phyloP scores from a whole-genome alignment of 129 eudicot species.

The Dittrichia graveolens region DNA sequence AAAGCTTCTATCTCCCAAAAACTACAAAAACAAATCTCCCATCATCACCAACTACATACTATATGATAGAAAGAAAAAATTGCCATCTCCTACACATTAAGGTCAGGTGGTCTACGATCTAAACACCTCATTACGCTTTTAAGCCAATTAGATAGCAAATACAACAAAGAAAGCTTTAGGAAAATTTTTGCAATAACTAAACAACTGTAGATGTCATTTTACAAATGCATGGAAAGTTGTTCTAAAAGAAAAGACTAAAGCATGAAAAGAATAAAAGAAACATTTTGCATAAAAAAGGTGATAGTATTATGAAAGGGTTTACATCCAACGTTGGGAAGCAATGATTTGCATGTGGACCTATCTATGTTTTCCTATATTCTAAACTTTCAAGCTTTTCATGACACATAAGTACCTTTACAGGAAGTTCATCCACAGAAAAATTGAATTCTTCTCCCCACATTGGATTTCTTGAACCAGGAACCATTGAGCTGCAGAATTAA shows the following conservation, averaged over 20 bases:
- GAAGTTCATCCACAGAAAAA: slow-evolving; percentile 90
- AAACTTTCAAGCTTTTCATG: background rate
- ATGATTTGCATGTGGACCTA: background rate
- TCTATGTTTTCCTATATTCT: slow-evolving; percentile 22
- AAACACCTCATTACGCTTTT: background rate
- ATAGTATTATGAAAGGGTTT: background rate
- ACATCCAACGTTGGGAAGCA: slow-evolving; percentile 1
- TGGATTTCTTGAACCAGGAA: slow-evolving; percentile 99
- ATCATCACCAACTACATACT: slow-evolving; percentile 1
- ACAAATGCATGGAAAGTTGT: slow-evolving; percentile 7
- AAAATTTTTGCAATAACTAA: background rate
- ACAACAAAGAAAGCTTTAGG: background rate
- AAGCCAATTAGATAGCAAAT: background rate
- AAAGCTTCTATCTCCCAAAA: too few relatives aligned
- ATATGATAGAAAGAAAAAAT: background rate
- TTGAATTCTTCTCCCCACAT: slow-evolving; percentile 99
- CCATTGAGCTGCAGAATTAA: slow-evolving; percentile 77
- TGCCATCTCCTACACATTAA: background rate
- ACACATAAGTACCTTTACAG: slow-evolving; percentile 68
- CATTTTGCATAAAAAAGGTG: background rate
- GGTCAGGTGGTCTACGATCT: background rate
- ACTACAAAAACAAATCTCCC: background rate
- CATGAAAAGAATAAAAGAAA: background rate
- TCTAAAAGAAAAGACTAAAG: too few relatives aligned
- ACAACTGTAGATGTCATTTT: background rate